Conservation (phyloP, 805 yeast species). For the Monosporozyma unispora region DNA sequence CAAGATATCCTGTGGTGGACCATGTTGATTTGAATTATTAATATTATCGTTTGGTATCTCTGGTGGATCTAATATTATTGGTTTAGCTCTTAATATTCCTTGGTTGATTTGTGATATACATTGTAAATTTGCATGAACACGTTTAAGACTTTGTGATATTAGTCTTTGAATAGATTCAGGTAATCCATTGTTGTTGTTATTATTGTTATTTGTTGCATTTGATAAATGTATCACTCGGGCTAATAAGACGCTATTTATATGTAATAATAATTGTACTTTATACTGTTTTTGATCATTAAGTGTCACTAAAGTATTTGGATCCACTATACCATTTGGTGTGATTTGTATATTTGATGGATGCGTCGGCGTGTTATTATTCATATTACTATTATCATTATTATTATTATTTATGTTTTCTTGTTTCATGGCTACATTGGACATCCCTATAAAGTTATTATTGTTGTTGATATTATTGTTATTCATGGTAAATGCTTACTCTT, state of each 20-base stretch:
- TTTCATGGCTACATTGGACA: neutral
- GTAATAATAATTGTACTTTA: conserved; percentile 28
- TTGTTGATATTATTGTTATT: neutral
- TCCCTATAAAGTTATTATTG: neutral
- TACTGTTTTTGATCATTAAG: conserved; percentile 25
- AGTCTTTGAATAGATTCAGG: conserved; percentile 22
- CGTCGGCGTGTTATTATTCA: conserved; percentile 1
- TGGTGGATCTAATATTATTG: conserved; percentile 21
- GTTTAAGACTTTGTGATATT: conserved; percentile 25
- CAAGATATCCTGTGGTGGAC: conserved; percentile 24
- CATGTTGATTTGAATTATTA: conserved; percentile 8
- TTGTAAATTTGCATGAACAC: conserved; percentile 30
- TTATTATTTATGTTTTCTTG: neutral
- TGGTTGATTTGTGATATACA: conserved; percentile 30
- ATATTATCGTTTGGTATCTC: conserved; percentile 3
- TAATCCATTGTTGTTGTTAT: conserved; percentile 3
- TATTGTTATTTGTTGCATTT: conserved; percentile 7
- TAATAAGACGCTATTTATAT: conserved; percentile 26
- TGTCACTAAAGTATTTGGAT: conserved; percentile 9
- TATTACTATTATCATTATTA: neutral
- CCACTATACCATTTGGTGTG: neutral
- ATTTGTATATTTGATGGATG: neutral
- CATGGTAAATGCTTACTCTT: no score
- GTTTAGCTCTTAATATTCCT: conserved; percentile 21
- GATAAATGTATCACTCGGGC: conserved; percentile 23